Conservation (phyloP, 495 filamentous ascomycete species). For the Oleoguttula mirabilis region DNA sequence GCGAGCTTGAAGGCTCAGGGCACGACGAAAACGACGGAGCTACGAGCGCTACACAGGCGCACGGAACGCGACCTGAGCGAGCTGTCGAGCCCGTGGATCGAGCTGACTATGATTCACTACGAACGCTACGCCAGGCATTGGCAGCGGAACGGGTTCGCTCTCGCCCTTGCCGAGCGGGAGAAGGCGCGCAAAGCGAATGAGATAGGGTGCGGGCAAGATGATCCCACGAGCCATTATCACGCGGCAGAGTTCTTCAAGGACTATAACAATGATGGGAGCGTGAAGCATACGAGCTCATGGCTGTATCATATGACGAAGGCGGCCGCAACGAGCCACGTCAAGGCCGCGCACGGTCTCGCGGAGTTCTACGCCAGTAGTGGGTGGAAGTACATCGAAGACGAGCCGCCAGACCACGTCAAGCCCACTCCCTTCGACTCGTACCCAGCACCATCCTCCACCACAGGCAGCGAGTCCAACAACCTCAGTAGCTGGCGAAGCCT, state of each 20-base stretch:
- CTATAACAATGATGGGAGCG: not conserved
- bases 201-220: slow-evolving; percentile 13
- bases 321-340: slow-evolving; percentile 7
- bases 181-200: slow-evolving; percentile 2
- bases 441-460: not conserved
- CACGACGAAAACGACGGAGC: not conserved
- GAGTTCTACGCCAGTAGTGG: slow-evolving; percentile 10
- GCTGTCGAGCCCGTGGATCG: slow-evolving; percentile 12
- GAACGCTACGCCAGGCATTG: not conserved
- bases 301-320: slow-evolving; percentile 21
- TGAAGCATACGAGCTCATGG: slow-evolving; percentile 13
- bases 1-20: not conserved
- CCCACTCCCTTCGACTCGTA: slow-evolving; percentile 20
- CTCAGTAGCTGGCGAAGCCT: not conserved
- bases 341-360: slow-evolving; percentile 9
- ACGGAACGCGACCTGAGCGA: not conserved
- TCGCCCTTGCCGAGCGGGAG: not conserved
- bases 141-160: not conserved
- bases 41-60: not conserved
- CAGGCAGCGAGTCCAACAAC: not conserved
- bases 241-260: slow-evolving; percentile 1
- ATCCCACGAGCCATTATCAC: slow-evolving; percentile 15
- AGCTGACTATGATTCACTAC: slow-evolving; percentile 7
- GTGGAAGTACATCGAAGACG: slow-evolving; percentile 20
- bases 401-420: slow-evolving; percentile 18